Percentiles rank a stretch among this genome's conserved stretches.
Conservation (phyloP, 2,329 filamentous ascomycete species). For the Colletotrichum sp. region DNA sequence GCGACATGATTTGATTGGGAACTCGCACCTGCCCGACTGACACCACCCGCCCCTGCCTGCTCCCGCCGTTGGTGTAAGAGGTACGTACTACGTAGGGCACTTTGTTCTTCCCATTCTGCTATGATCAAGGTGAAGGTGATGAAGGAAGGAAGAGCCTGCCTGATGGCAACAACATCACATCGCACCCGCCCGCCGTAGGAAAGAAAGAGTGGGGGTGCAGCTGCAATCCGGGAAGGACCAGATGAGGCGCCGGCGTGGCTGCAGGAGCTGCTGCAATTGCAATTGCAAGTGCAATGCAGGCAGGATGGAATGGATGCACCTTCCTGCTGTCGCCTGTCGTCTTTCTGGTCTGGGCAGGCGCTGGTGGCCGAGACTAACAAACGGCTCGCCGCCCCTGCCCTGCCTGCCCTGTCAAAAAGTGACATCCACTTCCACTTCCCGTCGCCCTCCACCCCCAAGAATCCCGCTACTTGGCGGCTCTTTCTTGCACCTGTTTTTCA, state of each 20-base stretch:
- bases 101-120: neutral
- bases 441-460: neutral
- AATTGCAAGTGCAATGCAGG: neutral
- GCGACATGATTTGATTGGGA: neutral
- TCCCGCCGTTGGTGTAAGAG: neutral
- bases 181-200: neutral
- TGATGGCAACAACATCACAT: neutral
- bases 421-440: neutral
- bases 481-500: neutral
- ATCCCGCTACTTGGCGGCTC: conserved; percentile 3
- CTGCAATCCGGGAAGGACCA: neutral
- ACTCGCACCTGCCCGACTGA: neutral
- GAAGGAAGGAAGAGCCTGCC: neutral
- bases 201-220: neutral
- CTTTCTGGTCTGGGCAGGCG: neutral
- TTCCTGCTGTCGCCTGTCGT: neutral
- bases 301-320: neutral
- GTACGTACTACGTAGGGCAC: neutral
- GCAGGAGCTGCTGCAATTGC: neutral
- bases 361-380: neutral
- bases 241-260: neutral
- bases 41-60: neutral
- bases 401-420: neutral
- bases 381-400: neutral
- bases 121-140: neutral